Base-by-base conservation (phyloP, 768 basidiomycete species). In the Panaeolus cyanescens region DNA sequence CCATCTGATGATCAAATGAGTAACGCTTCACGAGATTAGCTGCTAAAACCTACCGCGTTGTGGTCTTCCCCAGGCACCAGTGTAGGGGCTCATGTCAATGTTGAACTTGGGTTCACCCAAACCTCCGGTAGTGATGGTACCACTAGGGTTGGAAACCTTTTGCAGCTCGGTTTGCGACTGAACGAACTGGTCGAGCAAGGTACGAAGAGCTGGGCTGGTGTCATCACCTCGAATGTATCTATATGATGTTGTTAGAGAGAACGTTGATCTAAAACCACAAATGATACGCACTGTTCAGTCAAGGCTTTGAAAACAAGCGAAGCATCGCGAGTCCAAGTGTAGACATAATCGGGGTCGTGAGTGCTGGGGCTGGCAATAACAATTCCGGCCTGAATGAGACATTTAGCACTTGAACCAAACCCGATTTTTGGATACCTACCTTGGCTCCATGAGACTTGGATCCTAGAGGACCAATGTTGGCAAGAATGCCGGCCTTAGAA, bases 91-190 rank as follows among this genome's bases (percentile, higher is more conserved):
- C 42, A 83, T 77, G 72, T 90, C 77, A 61, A 89, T 79, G 67
- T 86, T 75, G 71, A 90, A 92, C 72, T 92, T 91, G 7, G 91
- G 88, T 72, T 91, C 90, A 15, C 85, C 92, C 32, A 93, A 81
- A 19, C 91, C 89, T 9, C 88, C 88, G 0, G 85, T 84, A 36
- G 74, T 74, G 33, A 88, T 73, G 3, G 80, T 78, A 0, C 91
- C 91, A 63, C 85, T 86, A 0, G 89, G 91, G 70, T 90, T 93
- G 17, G 81, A 67, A 22, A 88, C 77, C 63, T 88, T 83, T 69
- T 93, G 91, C 32, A 92, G 70, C 50, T 68, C 68, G 4, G 75
- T 71, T 72, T 91, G 81, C 7, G 89, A 79, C 13, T 75, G 63
- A 45, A 90, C 76, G 65, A 83, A 93, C 34, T 82, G 68, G 65